These are phyloP conservation scores for Blastobotrys muscicola DNA, from an alignment of 805 yeast genomes.

Conservation along the genomic window DNA sequence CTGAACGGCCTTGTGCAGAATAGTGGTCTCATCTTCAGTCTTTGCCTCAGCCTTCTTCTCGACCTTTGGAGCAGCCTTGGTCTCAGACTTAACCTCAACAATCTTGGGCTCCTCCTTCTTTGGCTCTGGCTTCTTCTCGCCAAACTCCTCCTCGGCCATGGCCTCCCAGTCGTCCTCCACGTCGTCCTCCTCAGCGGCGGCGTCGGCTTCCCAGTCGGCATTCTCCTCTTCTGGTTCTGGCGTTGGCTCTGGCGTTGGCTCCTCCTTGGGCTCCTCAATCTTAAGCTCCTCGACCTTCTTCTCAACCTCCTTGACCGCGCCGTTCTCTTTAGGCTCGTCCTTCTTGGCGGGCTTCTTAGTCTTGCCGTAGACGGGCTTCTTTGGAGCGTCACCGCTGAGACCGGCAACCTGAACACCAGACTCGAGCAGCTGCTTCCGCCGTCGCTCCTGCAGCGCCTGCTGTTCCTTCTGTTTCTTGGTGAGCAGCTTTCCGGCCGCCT, in stretches of 20 bases:
- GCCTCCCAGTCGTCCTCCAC: constrained; percentile 4
- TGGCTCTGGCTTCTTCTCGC: constrained; percentile 8
- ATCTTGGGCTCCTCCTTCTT: constrained; percentile 5
- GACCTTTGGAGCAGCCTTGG: constrained; percentile 18
- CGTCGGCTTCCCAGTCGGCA: constrained; percentile 23
- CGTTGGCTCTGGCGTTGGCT: constrained; percentile 7
- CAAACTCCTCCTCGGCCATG: constrained; percentile 10
- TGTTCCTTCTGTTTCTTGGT: constrained; percentile 95
- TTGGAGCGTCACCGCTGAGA: constrained; percentile 37
- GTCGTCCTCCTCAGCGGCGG: constrained; percentile 10
- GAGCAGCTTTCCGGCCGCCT: constrained; percentile 90
- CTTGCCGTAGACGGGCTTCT: constrained; percentile 35
- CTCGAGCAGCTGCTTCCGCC: constrained; percentile 76
- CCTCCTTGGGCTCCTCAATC: constrained; percentile 18
- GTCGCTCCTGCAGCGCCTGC: constrained; percentile 73
- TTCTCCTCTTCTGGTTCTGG: constrained; percentile 24
- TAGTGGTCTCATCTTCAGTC: constrained; percentile 25
- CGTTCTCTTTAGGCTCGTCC: constrained; percentile 13
- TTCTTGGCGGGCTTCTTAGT: constrained; percentile 31
- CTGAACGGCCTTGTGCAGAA: constrained; percentile 21
- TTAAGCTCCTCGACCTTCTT: constrained; percentile 8
- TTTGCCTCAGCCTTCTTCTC: constrained; percentile 25
- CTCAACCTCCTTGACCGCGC: constrained; percentile 5
- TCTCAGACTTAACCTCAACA: constrained; percentile 14
- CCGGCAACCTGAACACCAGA: constrained; percentile 72